These are phyloP conservation scores for Colletotrichum camelliae DNA, from an alignment of 2,329 filamentous ascomycete genomes.

Conservation along the genomic window DNA sequence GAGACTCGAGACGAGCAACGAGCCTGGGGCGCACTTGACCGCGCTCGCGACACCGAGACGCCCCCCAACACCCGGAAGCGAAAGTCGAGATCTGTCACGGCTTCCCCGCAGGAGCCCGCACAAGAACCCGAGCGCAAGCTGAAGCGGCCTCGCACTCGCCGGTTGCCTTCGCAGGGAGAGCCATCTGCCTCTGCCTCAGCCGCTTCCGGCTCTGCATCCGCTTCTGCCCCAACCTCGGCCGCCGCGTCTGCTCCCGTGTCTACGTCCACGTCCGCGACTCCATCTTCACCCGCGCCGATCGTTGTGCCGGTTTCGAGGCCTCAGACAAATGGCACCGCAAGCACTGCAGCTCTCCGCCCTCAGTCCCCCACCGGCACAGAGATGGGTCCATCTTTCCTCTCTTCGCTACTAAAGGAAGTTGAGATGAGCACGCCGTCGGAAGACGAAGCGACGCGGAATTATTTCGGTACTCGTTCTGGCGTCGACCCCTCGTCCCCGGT, in stretches of 20 bases:
- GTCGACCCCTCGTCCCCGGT: slow-evolving; percentile 64
- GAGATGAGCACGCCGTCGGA: slow-evolving; percentile 68
- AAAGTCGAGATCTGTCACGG: slow-evolving; percentile 72
- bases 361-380: slow-evolving; percentile 23
- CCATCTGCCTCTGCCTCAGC: slow-evolving; percentile 45
- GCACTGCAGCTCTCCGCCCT: background rate
- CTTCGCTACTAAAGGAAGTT: slow-evolving; percentile 87
- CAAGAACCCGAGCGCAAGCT: slow-evolving; percentile 81
- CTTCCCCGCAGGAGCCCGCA: slow-evolving; percentile 69
- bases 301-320: slow-evolving; percentile 21
- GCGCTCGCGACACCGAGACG: slow-evolving; percentile 72
- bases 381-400: slow-evolving; percentile 79
- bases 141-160: slow-evolving; percentile 84
- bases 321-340: slow-evolving; percentile 8
- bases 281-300: slow-evolving; percentile 27
- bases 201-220: background rate
- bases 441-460: slow-evolving; percentile 54
- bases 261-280: background rate
- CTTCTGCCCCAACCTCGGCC: slow-evolving; percentile 26
- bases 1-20: slow-evolving; percentile 81
- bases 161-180: slow-evolving; percentile 59
- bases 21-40: slow-evolving; percentile 91
- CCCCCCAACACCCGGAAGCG: slow-evolving; percentile 69
- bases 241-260: slow-evolving; percentile 23
- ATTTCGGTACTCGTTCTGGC: slow-evolving; percentile 37